Base-by-base conservation (phyloP, 257 asterid genomes). In the Asclepias syriaca region DNA sequence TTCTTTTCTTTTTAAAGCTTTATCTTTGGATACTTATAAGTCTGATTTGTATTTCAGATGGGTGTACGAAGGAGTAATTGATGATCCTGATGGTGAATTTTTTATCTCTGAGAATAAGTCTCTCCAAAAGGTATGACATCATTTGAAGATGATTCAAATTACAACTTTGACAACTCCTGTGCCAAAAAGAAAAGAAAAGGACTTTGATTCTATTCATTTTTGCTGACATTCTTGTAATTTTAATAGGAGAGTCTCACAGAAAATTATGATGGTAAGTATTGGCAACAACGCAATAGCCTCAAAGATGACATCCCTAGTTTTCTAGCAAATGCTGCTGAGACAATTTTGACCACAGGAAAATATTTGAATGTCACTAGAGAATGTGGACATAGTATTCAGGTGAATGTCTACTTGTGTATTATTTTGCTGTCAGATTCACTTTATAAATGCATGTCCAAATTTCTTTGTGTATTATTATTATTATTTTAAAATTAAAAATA, bases 301-400 rank as follows among this genome's bases (percentile, higher is more conserved):
- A 92, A 95, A 82, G 94, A 86, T 73, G 99, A 91, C 73, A 86
- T 94, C 72, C 99, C 99, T 64, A 84, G 92, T 80, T 95, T 95
- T 83, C 97, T 95, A 68, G 93, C 89, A 68, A 90, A 88, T 88
- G 97, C 98, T 67, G 97, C 99, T 80, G 98, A 86, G 82, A 92
- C 92, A 68, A 88, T 95, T 84, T 84, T 95, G 83, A 92, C 92
- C 7, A 94, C 98, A 2, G 99, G 99, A 71, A 95, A 95, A 83
- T 95, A 92, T 81, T 81, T 95, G 77, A 95, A 95, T 78, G 99
- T 92, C 82, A 92, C 92, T 98, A 88, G 97, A 86, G 98, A 95
- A 85, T 95, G 99, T 79, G 98, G 97, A 71, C 96, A 92, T 66
- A 79, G 78, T 79, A 83, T 90, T 86, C 98, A 89, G 98, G 99